Percentiles rank a stretch among this genome's conserved stretches.
phyloP scores from a whole-genome alignment of 495 filamentous ascomycete genomes.

The Monascus purpureus region DNA sequence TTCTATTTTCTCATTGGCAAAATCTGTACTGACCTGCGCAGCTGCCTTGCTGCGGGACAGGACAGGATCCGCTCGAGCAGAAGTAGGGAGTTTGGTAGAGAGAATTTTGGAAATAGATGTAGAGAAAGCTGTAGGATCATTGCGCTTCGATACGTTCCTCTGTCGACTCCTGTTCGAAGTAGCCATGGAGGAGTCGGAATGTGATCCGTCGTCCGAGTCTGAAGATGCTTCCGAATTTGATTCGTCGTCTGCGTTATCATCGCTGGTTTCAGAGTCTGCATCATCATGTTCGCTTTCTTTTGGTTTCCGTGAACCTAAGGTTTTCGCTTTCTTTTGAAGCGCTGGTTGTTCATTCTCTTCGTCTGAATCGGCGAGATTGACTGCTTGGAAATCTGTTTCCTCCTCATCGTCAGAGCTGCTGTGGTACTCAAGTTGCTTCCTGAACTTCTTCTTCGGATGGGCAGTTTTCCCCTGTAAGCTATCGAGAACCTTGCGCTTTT shows the following conservation, averaged over 20 bases:
- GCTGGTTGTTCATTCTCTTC: constrained; percentile 30
- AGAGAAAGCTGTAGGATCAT: constrained; percentile 81
- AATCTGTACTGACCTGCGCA: constrained; percentile 45
- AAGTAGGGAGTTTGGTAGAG: constrained; percentile 64
- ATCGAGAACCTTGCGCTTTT: constrained; percentile 48
- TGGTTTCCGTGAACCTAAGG: constrained; percentile 13
- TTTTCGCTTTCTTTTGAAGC: constrained; percentile 2
- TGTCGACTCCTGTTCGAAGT: constrained; percentile 9
- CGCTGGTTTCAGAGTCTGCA: constrained; percentile 13
- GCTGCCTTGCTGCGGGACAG: constrained; percentile 65
- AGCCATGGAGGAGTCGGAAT: constrained; percentile 12
- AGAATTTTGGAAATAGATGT: constrained; percentile 87
- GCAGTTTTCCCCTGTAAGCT: constrained; percentile 38
- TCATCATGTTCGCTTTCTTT: constrained; percentile 20
- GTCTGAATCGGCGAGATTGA: constrained; percentile 56
- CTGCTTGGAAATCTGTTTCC: constrained; percentile 40
- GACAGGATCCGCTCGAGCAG: constrained; percentile 74
- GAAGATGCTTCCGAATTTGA: constrained; percentile 9
- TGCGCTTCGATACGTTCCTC: constrained; percentile 46
- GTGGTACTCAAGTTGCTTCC: constrained; percentile 57
- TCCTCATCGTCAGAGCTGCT: constrained; percentile 52
- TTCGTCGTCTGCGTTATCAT: constrained; percentile 21
- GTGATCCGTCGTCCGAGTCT: constrained; percentile 9
- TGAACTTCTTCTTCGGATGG: constrained; percentile 54
- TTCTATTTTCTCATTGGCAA: constrained; percentile 65